A percentile compares a stretch with the other conserved stretches of the same genome.
phyloP scores from a whole-genome alignment of 2,329 filamentous ascomycete genomes.

The Blumeriella jaapii region DNA sequence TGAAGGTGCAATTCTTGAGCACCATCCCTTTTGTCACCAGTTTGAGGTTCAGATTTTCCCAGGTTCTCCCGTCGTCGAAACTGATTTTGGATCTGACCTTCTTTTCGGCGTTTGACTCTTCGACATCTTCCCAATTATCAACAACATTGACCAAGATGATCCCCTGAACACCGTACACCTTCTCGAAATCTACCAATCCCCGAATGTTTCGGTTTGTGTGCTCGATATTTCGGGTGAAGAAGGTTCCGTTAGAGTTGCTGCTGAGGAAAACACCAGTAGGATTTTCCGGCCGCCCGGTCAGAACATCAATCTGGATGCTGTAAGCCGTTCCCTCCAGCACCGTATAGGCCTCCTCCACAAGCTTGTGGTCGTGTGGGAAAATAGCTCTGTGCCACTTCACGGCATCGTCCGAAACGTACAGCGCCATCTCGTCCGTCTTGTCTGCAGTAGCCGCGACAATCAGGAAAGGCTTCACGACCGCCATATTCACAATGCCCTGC shows the following conservation, averaged over 20 bases:
- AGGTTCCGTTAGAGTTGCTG: conserved; percentile 95
- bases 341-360: conserved; percentile 82
- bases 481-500: conserved; percentile 70
- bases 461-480: conserved; percentile 74
- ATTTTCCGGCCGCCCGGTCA: conserved; percentile 52
- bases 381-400: conserved; percentile 82
- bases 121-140: conserved; percentile 70
- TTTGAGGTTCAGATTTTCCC: conserved; percentile 64
- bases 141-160: conserved; percentile 86
- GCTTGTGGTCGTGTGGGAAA: conserved; percentile 69
- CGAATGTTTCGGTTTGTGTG: conserved; percentile 74
- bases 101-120: conserved; percentile 44
- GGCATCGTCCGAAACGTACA: conserved; percentile 81
- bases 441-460: conserved; percentile 71
- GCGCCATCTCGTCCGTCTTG: conserved; percentile 78
- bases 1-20: conserved; percentile 69
- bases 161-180: conserved; percentile 81
- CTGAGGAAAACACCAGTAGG: conserved; percentile 85
- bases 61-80: conserved; percentile 89
- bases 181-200: conserved; percentile 89
- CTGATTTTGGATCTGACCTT: conserved; percentile 73
- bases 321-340: conserved; percentile 94
- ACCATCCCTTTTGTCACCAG: no score
- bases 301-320: conserved; percentile 92
- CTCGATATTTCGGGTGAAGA: conserved; percentile 83